Evolutionary conservation across 169 alveolate genomes (phyloP).

Genomic region (Blepharisma undulans): DNA sequence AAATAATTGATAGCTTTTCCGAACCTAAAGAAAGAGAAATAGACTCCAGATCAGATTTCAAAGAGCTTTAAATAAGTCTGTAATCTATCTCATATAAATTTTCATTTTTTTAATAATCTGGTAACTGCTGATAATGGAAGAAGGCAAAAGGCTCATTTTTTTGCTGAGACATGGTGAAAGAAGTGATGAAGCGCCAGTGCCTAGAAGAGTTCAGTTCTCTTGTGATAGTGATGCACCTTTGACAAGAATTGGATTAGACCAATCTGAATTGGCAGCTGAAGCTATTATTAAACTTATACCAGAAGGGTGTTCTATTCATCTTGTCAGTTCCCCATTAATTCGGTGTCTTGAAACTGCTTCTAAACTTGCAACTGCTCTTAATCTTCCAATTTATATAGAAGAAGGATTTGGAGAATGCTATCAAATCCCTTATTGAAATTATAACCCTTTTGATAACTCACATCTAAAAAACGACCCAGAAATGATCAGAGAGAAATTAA

Average conservation of each 20-base stretch:
- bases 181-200: slow-evolving; percentile 27
- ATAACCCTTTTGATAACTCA: slow-evolving; percentile 19
- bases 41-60: background rate
- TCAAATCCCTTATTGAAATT: background rate
- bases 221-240: slow-evolving; percentile 15
- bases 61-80: background rate
- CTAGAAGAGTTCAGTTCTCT: background rate
- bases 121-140: background rate
- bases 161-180: slow-evolving; percentile 37
- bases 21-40: background rate
- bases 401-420: slow-evolving; percentile 40
- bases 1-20: background rate
- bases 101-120: background rate
- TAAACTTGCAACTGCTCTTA: background rate
- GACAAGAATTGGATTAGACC: slow-evolving; percentile 14
- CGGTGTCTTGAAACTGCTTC: slow-evolving; percentile 22
- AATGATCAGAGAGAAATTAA: background rate
- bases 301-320: background rate
- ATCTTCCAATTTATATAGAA: slow-evolving; percentile 1
- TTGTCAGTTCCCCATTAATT: slow-evolving; percentile 23
- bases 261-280: slow-evolving; percentile 21
- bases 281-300: slow-evolving; percentile 23
- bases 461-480: slow-evolving; percentile 9
- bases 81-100: background rate
- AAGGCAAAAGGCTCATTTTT: background rate